A percentile compares a stretch with the other conserved stretches of the same genome.
Conservation (phyloP, 106 monocot species). For the Ottelia alismoides region DNA sequence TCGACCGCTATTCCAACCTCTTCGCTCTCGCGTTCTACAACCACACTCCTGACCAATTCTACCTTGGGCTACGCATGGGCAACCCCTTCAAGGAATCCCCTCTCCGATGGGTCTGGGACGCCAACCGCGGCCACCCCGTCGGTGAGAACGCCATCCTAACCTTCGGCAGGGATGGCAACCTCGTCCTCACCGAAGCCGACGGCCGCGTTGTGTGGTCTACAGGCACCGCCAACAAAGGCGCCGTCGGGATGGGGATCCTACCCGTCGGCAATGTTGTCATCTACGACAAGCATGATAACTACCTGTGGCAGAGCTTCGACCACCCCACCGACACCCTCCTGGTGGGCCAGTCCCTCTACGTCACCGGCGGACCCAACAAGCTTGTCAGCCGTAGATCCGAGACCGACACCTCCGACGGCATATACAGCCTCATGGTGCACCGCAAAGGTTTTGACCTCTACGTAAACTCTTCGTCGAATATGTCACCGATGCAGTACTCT, state of each 20-base stretch:
- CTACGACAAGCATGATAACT: neutral
- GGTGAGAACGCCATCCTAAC: slow-evolving; percentile 12
- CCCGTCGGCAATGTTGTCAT: slow-evolving; percentile 9
- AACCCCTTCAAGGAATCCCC: slow-evolving; percentile 5
- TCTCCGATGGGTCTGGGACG: slow-evolving; percentile 15
- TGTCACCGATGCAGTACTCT: slow-evolving; percentile 7
- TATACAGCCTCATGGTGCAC: slow-evolving; percentile 13
- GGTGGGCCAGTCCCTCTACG: slow-evolving; percentile 4
- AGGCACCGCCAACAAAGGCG: slow-evolving; percentile 15
- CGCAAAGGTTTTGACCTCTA: slow-evolving; percentile 9
- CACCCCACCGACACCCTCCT: slow-evolving; percentile 13
- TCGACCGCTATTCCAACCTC: too few relatives aligned
- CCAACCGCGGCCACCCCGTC: slow-evolving; percentile 11
- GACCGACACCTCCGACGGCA: slow-evolving; percentile 10
- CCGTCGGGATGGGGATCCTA: slow-evolving; percentile 6
- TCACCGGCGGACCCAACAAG: slow-evolving; percentile 4
- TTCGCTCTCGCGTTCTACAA: slow-evolving; percentile 11
- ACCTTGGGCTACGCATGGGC: slow-evolving; percentile 13
- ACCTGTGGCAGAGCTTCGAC: slow-evolving; percentile 16
- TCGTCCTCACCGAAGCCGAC: slow-evolving; percentile 13
- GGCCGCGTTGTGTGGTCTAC: slow-evolving; percentile 9
- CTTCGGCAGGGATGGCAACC: slow-evolving; percentile 9
- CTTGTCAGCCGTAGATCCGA: slow-evolving; percentile 11
- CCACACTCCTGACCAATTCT: slow-evolving; percentile 10
- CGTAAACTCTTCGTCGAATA: neutral